Base-by-base conservation (phyloP, 345 rosid genomes). In the Passiflora organensis region DNA sequence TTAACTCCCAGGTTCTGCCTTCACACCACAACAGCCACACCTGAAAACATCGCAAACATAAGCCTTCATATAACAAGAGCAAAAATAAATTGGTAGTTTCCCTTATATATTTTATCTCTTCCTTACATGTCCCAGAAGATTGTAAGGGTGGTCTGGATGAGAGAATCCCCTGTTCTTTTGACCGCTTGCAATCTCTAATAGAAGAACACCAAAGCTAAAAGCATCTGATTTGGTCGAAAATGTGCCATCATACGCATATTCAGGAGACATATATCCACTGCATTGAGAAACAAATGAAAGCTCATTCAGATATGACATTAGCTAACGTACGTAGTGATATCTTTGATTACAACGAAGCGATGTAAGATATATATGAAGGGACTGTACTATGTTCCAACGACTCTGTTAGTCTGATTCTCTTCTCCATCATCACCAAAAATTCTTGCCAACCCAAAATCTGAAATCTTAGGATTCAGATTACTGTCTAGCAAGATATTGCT, bases 1-100 rank as follows among this genome's bases (percentile, higher is more conserved):
- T 13, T 1, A 34, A 51, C 17, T 63, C 48, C 51, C 20, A 25
- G 22, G 48, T 49, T 15, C 59, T 47, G 13, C 53, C 61, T 18
- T 56, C 64, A 1, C n/a, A 53, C 64, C 57, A 72, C 14, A 36
- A 1, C 32, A 32, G 0, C 50, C 65, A 67, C 24, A 58, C 62
- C 65, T 48, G 32, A 10, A 34, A 54, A 4, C 18, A 23, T 41
- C 41, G 11, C 41, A 37, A 37, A 6, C 41, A 37, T 37, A n/a
- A n/a, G n/a, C n/a, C n/a, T n/a, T n/a, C 8, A 28, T 41, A 1
- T 5, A 41, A 11, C 5, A 15, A 41, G 43, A 1, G n/a, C 9
- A 12, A 8, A 41, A 12, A 6, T 6, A 43, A 6, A 15, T n/a
- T 0, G 18, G 20, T 6, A 43, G 20, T 6, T 19, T 13, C 15